A percentile compares a stretch with the other conserved stretches of the same genome.
These are phyloP conservation scores for Acidomyces sp. DNA, from an alignment of 495 filamentous ascomycete species.

Conservation along the genomic window DNA sequence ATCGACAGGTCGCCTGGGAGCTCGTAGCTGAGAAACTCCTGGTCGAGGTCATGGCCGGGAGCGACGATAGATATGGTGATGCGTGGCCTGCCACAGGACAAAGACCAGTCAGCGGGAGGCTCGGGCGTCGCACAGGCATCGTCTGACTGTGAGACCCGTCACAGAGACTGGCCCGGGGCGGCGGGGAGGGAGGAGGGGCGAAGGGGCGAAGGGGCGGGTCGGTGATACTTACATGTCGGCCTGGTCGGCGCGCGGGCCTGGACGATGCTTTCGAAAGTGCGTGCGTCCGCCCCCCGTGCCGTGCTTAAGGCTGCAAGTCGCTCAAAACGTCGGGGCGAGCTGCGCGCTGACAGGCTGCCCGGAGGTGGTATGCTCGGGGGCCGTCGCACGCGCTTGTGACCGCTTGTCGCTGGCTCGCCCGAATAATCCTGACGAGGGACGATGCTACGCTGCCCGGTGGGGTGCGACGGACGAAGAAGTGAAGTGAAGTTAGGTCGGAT, in stretches of 20 bases:
- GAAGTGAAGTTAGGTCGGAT: too few species aligned
- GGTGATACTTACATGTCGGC: slow-evolving; percentile 19
- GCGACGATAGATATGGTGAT: slow-evolving; percentile 76
- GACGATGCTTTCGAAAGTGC: background rate
- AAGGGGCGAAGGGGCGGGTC: background rate
- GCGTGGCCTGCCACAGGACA: slow-evolving; percentile 35
- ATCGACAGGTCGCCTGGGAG: slow-evolving; percentile 75
- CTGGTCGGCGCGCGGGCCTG: background rate
- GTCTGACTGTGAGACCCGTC: slow-evolving; percentile 18
- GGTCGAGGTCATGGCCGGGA: slow-evolving; percentile 51
- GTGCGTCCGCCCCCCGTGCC: slow-evolving; percentile 13
- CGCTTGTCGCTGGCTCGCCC: too few species aligned
- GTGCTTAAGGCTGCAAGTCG: slow-evolving; percentile 16
- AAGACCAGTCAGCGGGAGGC: slow-evolving; percentile 3
- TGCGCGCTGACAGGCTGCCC: slow-evolving; percentile 7
- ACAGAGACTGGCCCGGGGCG: background rate
- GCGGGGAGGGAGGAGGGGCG: background rate
- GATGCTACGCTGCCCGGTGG: too few species aligned
- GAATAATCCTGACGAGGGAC: too few species aligned
- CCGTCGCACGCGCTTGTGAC: slow-evolving; percentile 3
- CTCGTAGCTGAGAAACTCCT: slow-evolving; percentile 72
- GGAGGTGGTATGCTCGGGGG: slow-evolving; percentile 8
- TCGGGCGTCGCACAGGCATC: slow-evolving; percentile 7
- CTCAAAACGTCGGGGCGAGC: slow-evolving; percentile 7
- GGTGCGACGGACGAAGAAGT: too few species aligned